Evolutionary conservation across 2,329 filamentous ascomycete species (phyloP).

Genomic region (Diaporthe australafricana): DNA sequence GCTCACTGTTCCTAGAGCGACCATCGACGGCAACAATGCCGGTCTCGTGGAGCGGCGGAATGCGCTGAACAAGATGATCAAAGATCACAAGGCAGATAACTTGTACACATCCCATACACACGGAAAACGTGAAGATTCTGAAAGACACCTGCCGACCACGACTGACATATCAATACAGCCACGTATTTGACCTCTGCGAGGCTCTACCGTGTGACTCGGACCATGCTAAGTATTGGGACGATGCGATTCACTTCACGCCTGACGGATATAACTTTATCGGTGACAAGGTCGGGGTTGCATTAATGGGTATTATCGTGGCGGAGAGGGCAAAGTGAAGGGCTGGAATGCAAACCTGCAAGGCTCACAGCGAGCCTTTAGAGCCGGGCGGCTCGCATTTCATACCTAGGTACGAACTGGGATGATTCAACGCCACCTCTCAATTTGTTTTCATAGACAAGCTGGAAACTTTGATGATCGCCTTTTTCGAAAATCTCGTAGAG

Average conservation of each 20-base stretch:
- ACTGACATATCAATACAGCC: slow-evolving; percentile 49
- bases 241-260: slow-evolving; percentile 66
- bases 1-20: slow-evolving; percentile 70
- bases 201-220: slow-evolving; percentile 64
- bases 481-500: no score
- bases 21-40: slow-evolving; percentile 38
- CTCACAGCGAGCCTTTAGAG: no score
- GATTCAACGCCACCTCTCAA: no score
- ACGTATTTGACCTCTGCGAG: slow-evolving; percentile 67
- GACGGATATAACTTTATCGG: slow-evolving; percentile 65
- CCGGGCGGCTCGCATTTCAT: no score
- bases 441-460: no score
- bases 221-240: slow-evolving; percentile 63
- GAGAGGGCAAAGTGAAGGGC: background rate
- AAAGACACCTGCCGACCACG: background rate
- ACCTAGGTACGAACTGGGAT: no score
- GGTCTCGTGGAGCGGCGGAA: slow-evolving; percentile 31
- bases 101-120: slow-evolving; percentile 58
- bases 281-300: slow-evolving; percentile 21
- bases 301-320: slow-evolving; percentile 22
- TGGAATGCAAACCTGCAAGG: no score
- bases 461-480: no score
- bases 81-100: slow-evolving; percentile 57
- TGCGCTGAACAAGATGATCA: slow-evolving; percentile 66
- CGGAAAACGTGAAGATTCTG: no score